Evolutionary conservation across 1,284 basidiomycete genomes (phyloP).

Genomic region (Ustilago cynodontis): DNA sequence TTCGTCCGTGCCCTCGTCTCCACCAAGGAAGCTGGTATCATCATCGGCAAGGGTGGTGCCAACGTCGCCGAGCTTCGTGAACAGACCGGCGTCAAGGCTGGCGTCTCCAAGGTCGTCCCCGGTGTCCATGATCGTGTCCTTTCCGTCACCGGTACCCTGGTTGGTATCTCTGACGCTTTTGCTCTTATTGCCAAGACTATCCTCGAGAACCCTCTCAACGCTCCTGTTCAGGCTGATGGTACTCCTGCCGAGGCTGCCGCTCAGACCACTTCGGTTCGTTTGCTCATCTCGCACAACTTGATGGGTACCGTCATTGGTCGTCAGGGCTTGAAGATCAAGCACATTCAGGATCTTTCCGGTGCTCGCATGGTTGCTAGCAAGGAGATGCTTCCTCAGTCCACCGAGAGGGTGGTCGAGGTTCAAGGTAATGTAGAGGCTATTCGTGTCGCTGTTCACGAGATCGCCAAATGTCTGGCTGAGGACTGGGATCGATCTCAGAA

Average conservation of each 20-base stretch:
- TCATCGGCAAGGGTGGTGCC: slow-evolving; percentile 86
- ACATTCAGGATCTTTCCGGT: slow-evolving; percentile 70
- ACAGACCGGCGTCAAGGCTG: slow-evolving; percentile 94
- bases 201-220: slow-evolving; percentile 72
- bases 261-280: slow-evolving; percentile 87
- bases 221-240: slow-evolving; percentile 72
- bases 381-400: slow-evolving; percentile 70
- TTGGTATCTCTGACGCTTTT: slow-evolving; percentile 95
- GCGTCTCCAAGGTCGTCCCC: slow-evolving; percentile 96
- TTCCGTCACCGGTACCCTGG: slow-evolving; percentile 89
- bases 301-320: slow-evolving; percentile 71
- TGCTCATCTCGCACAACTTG: slow-evolving; percentile 69
- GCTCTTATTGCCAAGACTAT: slow-evolving; percentile 93
- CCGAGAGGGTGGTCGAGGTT: slow-evolving; percentile 88
- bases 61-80: slow-evolving; percentile 96
- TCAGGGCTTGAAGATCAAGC: slow-evolving; percentile 70
- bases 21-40: slow-evolving; percentile 68
- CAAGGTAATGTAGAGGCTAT: slow-evolving; percentile 92
- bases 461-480: slow-evolving; percentile 92
- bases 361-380: slow-evolving; percentile 70
- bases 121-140: slow-evolving; percentile 98
- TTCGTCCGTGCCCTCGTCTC: slow-evolving; percentile 63
- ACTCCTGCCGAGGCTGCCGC: slow-evolving; percentile 76
- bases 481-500: slow-evolving; percentile 90
- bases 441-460: slow-evolving; percentile 90